These are phyloP conservation scores for Sclerotinia glacialis DNA, from an alignment of 2,329 filamentous ascomycete genomes.

Conservation along the genomic window DNA sequence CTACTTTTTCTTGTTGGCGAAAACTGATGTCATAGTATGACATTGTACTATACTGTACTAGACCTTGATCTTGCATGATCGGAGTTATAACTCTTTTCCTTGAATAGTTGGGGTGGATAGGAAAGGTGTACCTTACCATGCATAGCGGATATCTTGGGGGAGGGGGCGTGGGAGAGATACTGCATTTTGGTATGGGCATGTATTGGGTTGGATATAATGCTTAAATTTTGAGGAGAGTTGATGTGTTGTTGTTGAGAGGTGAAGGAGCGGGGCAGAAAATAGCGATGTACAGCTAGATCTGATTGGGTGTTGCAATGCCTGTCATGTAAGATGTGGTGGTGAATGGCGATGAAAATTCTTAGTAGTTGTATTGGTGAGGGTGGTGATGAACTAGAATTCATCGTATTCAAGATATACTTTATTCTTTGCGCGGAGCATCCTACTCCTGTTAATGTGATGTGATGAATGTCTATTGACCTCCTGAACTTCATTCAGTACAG, in stretches of 20 bases:
- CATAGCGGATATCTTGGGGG: neutral
- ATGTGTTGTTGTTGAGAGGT: neutral
- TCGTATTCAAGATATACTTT: neutral
- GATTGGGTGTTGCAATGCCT: neutral
- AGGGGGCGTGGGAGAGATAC: neutral
- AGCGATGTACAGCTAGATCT: neutral
- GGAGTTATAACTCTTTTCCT: constrained; percentile 20
- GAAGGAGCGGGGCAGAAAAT: neutral
- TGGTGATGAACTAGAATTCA: neutral
- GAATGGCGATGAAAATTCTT: neutral
- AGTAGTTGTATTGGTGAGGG: neutral
- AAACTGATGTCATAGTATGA: constrained; percentile 10
- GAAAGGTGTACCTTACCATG: neutral
- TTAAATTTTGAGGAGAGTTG: constrained; percentile 12
- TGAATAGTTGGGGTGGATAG: neutral
- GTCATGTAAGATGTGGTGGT: neutral
- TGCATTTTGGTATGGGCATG: constrained; percentile 13
- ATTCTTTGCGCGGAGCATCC: neutral
- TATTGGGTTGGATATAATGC: constrained; percentile 13
- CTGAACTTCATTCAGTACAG: neutral
- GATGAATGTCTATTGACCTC: neutral
- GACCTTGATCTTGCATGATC: constrained; percentile 14
- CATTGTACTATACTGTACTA: constrained; percentile 13
- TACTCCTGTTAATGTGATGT: neutral
- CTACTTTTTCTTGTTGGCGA: constrained; percentile 8